Percentiles rank a stretch among this genome's conserved stretches.
Evolutionary conservation across 495 filamentous ascomycete genomes (phyloP).

Genomic region (Neurospora hispaniola): DNA sequence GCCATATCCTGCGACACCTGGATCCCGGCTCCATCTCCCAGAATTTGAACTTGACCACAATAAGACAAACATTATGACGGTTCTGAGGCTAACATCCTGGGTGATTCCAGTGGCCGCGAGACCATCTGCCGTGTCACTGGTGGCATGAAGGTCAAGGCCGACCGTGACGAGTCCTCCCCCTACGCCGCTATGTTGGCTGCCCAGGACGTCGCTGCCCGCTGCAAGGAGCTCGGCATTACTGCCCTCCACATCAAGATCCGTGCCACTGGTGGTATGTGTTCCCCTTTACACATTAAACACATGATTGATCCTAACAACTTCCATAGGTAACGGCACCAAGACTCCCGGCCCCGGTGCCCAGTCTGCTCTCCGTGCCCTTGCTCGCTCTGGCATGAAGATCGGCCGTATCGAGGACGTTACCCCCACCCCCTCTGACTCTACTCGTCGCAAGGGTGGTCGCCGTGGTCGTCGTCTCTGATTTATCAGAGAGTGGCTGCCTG

Average conservation of each 20-base stretch:
- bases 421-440: conserved; percentile 96
- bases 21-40: conserved; percentile 11
- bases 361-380: conserved; percentile 95
- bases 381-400: conserved; percentile 98
- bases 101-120: conserved; percentile 90
- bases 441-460: conserved; percentile 98
- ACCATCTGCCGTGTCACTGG: conserved; percentile 98
- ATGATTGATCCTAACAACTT: not conserved
- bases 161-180: conserved; percentile 98
- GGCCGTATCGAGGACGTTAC: conserved; percentile 99
- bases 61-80: conserved; percentile 10
- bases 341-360: conserved; percentile 97
- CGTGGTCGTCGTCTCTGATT: conserved; percentile 98
- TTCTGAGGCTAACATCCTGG: conserved; percentile 51
- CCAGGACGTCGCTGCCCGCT: conserved; percentile 86
- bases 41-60: conserved; percentile 12
- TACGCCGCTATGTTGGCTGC: conserved; percentile 99
- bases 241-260: conserved; percentile 99
- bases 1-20: conserved; percentile 5
- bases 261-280: conserved; percentile 78
- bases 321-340: conserved; percentile 91
- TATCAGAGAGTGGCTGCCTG: conserved; percentile 20
- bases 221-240: conserved; percentile 99
- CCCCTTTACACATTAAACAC: not conserved
- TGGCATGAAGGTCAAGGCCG: conserved; percentile 99